A percentile compares a stretch with the other conserved stretches of the same genome.
These are phyloP conservation scores for Tuber microsphaerosporum DNA, from an alignment of 495 filamentous ascomycete species.

Conservation along the genomic window DNA sequence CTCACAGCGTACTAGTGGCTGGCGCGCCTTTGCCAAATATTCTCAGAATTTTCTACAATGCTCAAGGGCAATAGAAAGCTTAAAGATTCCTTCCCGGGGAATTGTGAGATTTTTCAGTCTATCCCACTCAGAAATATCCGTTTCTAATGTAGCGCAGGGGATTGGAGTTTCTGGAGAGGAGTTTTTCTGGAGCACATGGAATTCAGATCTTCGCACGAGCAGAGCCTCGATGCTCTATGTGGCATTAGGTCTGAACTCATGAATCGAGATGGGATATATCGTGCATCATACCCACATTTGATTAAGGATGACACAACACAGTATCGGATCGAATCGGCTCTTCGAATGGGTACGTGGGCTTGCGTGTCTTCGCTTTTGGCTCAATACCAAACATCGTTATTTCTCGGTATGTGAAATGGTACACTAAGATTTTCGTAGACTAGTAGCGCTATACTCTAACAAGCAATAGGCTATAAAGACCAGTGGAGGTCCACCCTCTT, in stretches of 20 bases:
- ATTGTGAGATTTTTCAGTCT: background rate
- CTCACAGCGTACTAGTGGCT: background rate
- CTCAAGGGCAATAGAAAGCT: background rate
- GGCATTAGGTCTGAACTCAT: background rate
- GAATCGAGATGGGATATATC: background rate
- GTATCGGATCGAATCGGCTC: background rate
- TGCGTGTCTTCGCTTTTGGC: conserved; percentile 13
- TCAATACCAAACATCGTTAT: conserved; percentile 10
- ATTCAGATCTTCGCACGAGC: conserved; percentile 22
- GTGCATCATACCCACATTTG: background rate
- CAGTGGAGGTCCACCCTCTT: background rate
- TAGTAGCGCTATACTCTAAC: background rate
- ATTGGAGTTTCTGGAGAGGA: too few relatives aligned
- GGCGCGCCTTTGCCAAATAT: background rate
- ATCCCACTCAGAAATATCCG: background rate
- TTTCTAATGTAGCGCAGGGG: background rate
- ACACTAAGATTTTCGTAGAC: background rate
- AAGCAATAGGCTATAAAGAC: conserved; percentile 6
- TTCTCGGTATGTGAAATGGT: conserved; percentile 6
- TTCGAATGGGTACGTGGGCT: background rate
- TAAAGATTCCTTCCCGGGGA: background rate
- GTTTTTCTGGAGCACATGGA: too few relatives aligned
- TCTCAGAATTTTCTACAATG: background rate
- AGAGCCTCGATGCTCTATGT: background rate
- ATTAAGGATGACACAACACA: background rate